Evolutionary conservation across 2,329 filamentous ascomycete species (phyloP).

Genomic region (Ophiosphaerella narmari): DNA sequence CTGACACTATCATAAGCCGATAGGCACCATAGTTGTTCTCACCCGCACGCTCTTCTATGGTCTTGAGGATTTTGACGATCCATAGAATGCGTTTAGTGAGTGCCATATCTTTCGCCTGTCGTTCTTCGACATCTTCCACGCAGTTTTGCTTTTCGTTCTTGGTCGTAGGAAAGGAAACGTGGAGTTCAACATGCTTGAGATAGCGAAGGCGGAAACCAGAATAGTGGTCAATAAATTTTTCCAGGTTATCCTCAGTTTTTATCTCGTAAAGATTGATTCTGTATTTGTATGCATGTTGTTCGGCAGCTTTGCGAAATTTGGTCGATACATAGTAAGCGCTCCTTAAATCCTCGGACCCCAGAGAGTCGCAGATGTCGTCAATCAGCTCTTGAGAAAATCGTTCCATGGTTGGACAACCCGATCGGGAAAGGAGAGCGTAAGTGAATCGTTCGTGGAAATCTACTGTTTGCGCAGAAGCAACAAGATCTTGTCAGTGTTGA

Average conservation of each 20-base stretch:
- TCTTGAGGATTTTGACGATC: not conserved
- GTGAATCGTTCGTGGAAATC: too few relatives aligned
- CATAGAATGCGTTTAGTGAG: not conserved
- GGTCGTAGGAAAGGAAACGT: not conserved
- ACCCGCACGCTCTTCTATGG: not conserved
- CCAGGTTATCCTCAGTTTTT: not conserved
- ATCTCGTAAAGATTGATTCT: not conserved
- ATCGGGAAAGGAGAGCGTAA: slow-evolving; percentile 3
- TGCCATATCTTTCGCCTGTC: not conserved
- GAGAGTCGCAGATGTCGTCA: not conserved
- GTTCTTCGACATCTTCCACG: not conserved
- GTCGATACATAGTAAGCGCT: not conserved
- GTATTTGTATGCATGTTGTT: not conserved
- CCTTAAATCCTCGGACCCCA: not conserved
- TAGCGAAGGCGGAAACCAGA: slow-evolving; percentile 4
- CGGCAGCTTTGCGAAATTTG: not conserved
- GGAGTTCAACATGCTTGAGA: not conserved
- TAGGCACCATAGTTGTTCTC: not conserved
- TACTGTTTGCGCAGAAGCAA: too few relatives aligned
- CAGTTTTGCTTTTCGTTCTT: not conserved
- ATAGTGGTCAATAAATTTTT: not conserved
- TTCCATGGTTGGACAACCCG: not conserved
- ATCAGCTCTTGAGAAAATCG: not conserved
- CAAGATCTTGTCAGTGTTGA: too few relatives aligned
- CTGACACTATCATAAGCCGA: not conserved